Base-by-base conservation (phyloP, 2,329 filamentous ascomycete genomes). In the Lachnellula hyalina region DNA sequence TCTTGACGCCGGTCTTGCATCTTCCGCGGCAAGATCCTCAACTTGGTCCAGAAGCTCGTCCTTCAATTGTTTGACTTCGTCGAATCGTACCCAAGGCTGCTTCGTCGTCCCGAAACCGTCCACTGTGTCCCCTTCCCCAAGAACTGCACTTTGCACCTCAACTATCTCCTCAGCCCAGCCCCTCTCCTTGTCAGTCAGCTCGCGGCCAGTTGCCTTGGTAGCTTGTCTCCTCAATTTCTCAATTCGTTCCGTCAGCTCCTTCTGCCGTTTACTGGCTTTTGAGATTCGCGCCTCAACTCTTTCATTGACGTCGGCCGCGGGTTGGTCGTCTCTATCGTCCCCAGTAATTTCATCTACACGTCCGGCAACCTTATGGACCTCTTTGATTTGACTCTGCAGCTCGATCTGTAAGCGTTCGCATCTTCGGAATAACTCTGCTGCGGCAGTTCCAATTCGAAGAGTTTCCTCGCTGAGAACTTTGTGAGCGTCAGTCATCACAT, bases 401-500 rank as follows among this genome's bases (percentile, higher is more conserved):
- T 91, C 87, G 17, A 77, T 74, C 63, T 86, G 84, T 25, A 92
- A 76, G 46, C 83, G 77, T 61, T 87, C 80, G 58, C 87, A 89
- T 52, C 84, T 79, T 25, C 84, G 77, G 72, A 91, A 92, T 5
- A 92, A 75, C 63, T 90, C 86, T 1, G 87, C 82, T 0, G 86
- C 87, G 1, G 86, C 87, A 44, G 81, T 74, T 15, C 87, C 86
- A 11, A 92, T 76, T 11, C 77, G 77, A 61, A 86, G 77, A 0
- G 86, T 90, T 69, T 92, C 87, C 9, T 80, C 78, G 58, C 83
- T 83, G 5, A 92, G 75, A 5, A 88, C 75, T 65, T 86, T 84
- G 68, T 93, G 89, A 0, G 84, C 83, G 56, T 89, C 83, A 28
- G 86, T 87, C 61, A 93, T 81, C 38, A 90, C 77, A 60, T 85